Base-by-base conservation (phyloP, 169 alveolate species). In the Eimeria maxima region DNA sequence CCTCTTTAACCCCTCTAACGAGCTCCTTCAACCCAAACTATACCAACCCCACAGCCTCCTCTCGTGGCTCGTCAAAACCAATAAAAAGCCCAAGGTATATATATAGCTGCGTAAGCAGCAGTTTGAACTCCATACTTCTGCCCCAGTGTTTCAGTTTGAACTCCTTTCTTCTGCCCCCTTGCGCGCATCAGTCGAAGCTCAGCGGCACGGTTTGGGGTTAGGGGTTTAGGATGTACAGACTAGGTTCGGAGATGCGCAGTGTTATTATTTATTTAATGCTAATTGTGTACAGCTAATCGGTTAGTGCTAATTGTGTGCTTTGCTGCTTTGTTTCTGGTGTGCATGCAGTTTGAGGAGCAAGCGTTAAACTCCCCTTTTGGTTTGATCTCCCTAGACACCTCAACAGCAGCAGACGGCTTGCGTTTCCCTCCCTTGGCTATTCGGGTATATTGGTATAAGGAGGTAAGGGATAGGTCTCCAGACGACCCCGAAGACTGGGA, bases 341-440 rank as follows among this genome's bases (percentile, higher is more conserved):
- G 33, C 42, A 67, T 27, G 47, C 89, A 78, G 89, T 42, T 78
- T 11, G 89, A 42, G 63, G 89, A 78, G 65, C 89, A 78, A 29
- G 89, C 89, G 14, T 22, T 78, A 65, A 78, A 78, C 65, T 38
- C 89, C 14, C 47, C 89, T 0, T 78, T 42, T 27, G 89, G 89
- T 7, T 3, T 78, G 89, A 44, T 78, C 7, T 7, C 13, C 47
- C 0, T 78, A 57, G 89, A 78, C 89, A 78, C 89, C 18, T 78
- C 89, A 18, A 44, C 33, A 20, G 89, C 89, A 11, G 29, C 89
- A 42, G 89, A 78, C 13, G n/a, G 14, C 13, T 45, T 78, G 11
- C 4, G 24, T 42, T 42, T 78, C 22, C 89, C 89, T 2, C 27
- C 22, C 7, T 27, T 78, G 6, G 16, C 22, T 13, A 65, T 78